A percentile compares a stretch with the other conserved stretches of the same genome.
These are phyloP conservation scores for Chlamydomonas schloesseri DNA, from an alignment of 139 green algal genomes.

Conservation along the genomic window DNA sequence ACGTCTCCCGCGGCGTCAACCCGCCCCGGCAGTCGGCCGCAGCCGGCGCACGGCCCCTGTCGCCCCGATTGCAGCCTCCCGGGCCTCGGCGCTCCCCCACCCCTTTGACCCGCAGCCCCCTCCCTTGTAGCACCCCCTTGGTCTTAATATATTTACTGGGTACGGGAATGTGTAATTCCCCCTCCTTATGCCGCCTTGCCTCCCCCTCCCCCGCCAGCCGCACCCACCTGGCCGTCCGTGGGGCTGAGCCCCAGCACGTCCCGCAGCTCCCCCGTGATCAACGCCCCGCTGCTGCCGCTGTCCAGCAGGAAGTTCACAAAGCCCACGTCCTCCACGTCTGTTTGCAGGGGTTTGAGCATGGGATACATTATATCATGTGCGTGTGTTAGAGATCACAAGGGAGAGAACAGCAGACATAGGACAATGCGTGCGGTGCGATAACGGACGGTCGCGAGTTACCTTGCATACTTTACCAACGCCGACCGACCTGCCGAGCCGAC, in stretches of 20 bases:
- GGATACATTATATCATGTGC: too few species aligned
- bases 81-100: not conserved
- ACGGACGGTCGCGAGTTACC: too few species aligned
- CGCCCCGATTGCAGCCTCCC: not conserved
- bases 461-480: too few species aligned
- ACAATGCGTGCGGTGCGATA: too few species aligned
- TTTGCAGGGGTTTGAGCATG: not conserved
- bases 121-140: not conserved
- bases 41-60: too few species aligned
- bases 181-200: not conserved
- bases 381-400: too few species aligned
- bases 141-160: too few species aligned
- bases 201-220: not conserved
- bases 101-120: not conserved
- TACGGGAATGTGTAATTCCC: too few species aligned
- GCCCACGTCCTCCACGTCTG: slow-evolving; percentile 44
- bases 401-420: too few species aligned
- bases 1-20: too few species aligned
- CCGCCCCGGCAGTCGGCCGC: too few species aligned
- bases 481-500: too few species aligned
- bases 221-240: slow-evolving; percentile 23
- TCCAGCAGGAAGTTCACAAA: slow-evolving; percentile 50
- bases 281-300: slow-evolving; percentile 41
- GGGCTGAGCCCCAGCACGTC: slow-evolving; percentile 42
- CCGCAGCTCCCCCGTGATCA: slow-evolving; percentile 44